Evolutionary conservation across 2,329 filamentous ascomycete genomes (phyloP), one percentile per base, ranked within the genome.

Genomic region (Pyrenochaeta sp.): DNA sequence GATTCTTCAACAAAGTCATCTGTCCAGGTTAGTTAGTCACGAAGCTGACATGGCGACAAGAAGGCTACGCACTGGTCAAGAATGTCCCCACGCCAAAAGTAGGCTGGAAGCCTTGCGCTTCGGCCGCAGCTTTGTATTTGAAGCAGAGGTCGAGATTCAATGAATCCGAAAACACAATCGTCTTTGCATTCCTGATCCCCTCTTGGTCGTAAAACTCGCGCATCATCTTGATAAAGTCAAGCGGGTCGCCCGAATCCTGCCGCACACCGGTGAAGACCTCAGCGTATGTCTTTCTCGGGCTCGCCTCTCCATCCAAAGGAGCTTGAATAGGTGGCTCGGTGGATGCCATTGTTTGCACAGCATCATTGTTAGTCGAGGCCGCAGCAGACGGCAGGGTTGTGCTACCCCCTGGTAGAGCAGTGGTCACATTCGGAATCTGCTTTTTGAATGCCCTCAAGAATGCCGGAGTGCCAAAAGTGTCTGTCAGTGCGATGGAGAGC

Each of bases 51-150:
- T 2, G 11, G 21, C 6, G 2, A 7, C 14, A 5, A 21, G 9
- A 15, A 7, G 24, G 21, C 17, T 20, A 51, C 78, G 61, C 66
- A 83, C 81, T 96, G 3, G 94, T 99, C 61, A 99, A 81, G 72
- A 90, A 97, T 0, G 94, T 99, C 4, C 94, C 94, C 1, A 99
- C 89, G 48, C 94, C 94, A 74, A 99, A 99, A 0, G 88, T 89
- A 9, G 93, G 88, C 48, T 86, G 82, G 71, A 99, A 92, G 1
- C 89, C 89, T 10, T 86, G 83, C 26, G 84, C 81, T 55, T 96
- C 90, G 0, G 92, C 87, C 19, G 90, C 81, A 44, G 83, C 76
- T 77, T 96, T 96, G 76, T 97, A 99, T 69, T 95, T 84, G 35
- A 97, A 78, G 66, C 93, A 96, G 41, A 87, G 83, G 24, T 96